A percentile compares a stretch with the other conserved stretches of the same genome.
Evolutionary conservation across 345 rosid species (phyloP).

Genomic region (Rubroshorea leprosula): DNA sequence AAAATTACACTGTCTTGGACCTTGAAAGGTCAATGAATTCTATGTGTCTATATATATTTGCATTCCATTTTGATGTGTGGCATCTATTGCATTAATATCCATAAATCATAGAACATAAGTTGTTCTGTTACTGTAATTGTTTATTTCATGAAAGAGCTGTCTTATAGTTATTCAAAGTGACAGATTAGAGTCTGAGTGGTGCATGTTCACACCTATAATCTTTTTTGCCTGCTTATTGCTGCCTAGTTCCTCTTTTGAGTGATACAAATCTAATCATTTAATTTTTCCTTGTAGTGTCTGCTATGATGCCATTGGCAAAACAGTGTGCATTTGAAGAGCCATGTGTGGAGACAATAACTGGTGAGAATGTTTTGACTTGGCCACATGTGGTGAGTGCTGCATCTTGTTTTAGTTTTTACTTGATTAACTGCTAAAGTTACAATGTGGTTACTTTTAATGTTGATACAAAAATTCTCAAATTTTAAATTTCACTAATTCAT

Average conservation of each 20-base stretch:
- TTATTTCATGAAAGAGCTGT: no score
- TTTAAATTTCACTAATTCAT: neutral
- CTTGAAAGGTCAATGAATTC: no score
- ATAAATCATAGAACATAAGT: no score
- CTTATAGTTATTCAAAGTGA: no score
- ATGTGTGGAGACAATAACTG: constrained; percentile 79
- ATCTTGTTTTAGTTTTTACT: neutral
- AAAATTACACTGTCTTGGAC: no score
- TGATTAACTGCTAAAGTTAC: neutral
- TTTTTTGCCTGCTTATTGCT: neutral
- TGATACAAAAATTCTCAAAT: neutral
- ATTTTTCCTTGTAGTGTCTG: constrained; percentile 69
- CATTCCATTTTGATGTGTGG: no score
- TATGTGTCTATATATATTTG: no score
- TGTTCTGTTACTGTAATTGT: no score
- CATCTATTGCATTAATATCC: no score
- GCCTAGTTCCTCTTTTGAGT: neutral
- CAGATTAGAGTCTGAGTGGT: no score
- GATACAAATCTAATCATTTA: no score
- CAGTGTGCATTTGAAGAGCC: constrained; percentile 99
- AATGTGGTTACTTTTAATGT: neutral
- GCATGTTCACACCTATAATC: neutral
- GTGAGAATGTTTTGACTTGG: constrained; percentile 94
- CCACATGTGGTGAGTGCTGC: constrained; percentile 74
- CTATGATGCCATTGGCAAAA: constrained; percentile 89